A percentile compares a stretch with the other conserved stretches of the same genome.
phyloP scores from a whole-genome alignment of 2,329 filamentous ascomycete species.

The Alternaria angustiovoidea region DNA sequence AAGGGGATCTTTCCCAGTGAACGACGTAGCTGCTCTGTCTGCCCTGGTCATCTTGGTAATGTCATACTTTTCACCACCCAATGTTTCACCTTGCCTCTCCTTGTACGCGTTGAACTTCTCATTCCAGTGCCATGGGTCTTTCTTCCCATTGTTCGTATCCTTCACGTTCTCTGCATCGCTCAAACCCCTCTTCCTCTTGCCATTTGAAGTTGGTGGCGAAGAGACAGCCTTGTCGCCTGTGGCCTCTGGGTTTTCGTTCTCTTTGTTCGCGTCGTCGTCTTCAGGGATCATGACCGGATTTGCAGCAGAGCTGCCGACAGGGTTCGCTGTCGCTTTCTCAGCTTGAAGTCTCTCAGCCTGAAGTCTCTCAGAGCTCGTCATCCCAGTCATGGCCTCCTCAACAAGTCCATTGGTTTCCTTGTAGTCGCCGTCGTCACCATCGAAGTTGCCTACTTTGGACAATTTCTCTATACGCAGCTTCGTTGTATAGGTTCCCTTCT shows the following conservation, averaged over 20 bases:
- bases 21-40: slow-evolving; percentile 19
- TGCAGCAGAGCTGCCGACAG: not conserved
- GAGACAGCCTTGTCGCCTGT: not conserved
- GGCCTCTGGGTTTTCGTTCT: not conserved
- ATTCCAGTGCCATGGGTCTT: slow-evolving; percentile 28
- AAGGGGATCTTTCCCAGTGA: slow-evolving; percentile 24
- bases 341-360: not conserved
- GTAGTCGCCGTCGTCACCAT: not conserved
- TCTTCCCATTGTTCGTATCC: not conserved
- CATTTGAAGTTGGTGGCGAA: not conserved
- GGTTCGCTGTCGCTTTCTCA: not conserved
- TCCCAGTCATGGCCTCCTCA: not conserved
- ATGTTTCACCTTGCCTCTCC: not conserved
- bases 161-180: not conserved
- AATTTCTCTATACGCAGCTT: slow-evolving; percentile 18
- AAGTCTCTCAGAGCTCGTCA: not conserved
- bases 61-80: slow-evolving; percentile 27
- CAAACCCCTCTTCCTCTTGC: slow-evolving; percentile 9
- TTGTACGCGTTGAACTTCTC: slow-evolving; percentile 19
- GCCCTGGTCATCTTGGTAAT: slow-evolving; percentile 29
- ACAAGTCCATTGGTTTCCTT: not conserved
- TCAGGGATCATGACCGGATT: slow-evolving; percentile 1
- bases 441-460: slow-evolving; percentile 4
- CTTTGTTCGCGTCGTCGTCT: slow-evolving; percentile 17
- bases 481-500: slow-evolving; percentile 20